Evolutionary conservation across 768 basidiomycete genomes (phyloP).

Genomic region (Vararia minispora): DNA sequence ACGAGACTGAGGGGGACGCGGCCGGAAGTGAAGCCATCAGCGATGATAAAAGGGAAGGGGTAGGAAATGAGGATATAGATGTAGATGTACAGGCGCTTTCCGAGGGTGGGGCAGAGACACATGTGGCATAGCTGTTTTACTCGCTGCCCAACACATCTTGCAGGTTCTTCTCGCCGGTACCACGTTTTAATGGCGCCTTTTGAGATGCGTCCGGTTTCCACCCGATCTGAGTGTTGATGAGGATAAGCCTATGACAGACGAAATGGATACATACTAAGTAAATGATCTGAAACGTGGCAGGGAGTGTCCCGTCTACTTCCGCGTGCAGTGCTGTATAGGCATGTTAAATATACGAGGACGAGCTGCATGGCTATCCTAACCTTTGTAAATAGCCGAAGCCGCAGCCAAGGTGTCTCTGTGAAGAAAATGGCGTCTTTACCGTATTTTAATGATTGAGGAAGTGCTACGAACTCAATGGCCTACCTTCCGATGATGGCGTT

Average conservation of each 20-base stretch:
- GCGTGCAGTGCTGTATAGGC: conserved; percentile 66
- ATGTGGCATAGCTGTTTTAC: neutral
- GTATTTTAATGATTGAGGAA: neutral
- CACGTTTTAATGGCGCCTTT: conserved; percentile 54
- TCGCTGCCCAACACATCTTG: conserved; percentile 37
- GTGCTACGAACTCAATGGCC: conserved; percentile 10
- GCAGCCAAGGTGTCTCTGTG: conserved; percentile 84
- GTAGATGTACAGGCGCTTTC: neutral
- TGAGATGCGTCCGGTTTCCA: conserved; percentile 70
- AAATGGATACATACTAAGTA: conserved; percentile 84
- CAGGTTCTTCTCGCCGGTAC: conserved; percentile 47
- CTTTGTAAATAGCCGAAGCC: conserved; percentile 89
- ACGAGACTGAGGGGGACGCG: neutral
- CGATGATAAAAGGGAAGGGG: too few species aligned
- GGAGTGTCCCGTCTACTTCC: conserved; percentile 69
- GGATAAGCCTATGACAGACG: neutral
- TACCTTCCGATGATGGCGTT: conserved; percentile 85
- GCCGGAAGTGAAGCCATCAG: conserved; percentile 8
- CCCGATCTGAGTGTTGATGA: conserved; percentile 45
- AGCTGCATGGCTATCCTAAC: conserved; percentile 25
- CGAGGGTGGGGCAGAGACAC: neutral
- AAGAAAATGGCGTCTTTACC: conserved; percentile 47
- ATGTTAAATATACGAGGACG: neutral
- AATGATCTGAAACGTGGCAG: conserved; percentile 94
- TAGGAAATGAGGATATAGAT: neutral